Evolutionary conservation across 2,329 filamentous ascomycete species (phyloP), one percentile per base, ranked within the genome.

Genomic region (Phaeosphaeria sp.): DNA sequence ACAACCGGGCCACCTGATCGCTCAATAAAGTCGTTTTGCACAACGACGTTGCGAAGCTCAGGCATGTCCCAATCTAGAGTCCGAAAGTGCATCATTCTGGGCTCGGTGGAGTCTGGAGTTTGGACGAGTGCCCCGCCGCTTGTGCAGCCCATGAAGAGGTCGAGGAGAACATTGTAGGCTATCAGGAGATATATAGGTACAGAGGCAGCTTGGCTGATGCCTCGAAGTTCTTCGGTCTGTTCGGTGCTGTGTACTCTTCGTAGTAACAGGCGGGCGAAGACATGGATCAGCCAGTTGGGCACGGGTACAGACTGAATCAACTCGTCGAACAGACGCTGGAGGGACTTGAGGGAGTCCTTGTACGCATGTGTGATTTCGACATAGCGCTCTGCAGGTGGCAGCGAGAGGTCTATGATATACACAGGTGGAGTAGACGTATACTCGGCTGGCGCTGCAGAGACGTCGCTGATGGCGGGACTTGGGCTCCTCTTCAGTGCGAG

Each of bases 111-210:
- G 21, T 25, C 47, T 11, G n/a, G 18, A 15, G 67, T 68, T 30
- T 63, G 58, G 8, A 77, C 69, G 33, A 71, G 60, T 6, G 77
- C 76, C 17, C 80, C 85, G 21, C 85, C 85, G 59, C 85, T 88
- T 1, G 87, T 89, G 68, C 88, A 90, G 2, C 87, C 88, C 74
- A 90, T 83, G 36, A 90, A 77, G 5, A 85, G 75, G 65, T 91
- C 88, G 1, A 90, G 78, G 1, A 89, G 74, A 1, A 86, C 84
- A 63, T 90, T 90, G 64, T 89, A 82, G 2, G 83, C 82, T 2
- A 90, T 82, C 0, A 90, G 77, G 0, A 89, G 73, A 62, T 87
- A 86, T 70, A 89, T 77, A 1, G 84, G 79, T 3, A 90, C 77
- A 0, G 80, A 82, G 0, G 81, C 81, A 2, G 74, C 79, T 24